A percentile compares a stretch with the other conserved stretches of the same genome.
These are phyloP conservation scores for Starmerella davenportii DNA, from an alignment of 805 yeast genomes.

Conservation along the genomic window DNA sequence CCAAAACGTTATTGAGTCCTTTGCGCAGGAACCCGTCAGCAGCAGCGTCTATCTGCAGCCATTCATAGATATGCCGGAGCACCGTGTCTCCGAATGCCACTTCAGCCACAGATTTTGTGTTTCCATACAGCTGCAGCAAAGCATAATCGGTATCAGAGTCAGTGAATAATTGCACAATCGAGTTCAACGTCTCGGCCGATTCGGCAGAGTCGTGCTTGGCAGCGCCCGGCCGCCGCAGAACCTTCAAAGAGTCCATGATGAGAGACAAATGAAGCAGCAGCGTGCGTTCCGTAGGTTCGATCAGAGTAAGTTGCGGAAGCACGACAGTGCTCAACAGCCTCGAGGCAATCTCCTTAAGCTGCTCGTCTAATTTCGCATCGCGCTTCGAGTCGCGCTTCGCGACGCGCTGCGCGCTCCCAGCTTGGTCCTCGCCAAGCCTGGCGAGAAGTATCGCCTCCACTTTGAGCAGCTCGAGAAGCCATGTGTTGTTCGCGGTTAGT, in stretches of 20 bases:
- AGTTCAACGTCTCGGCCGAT: too few relatives aligned
- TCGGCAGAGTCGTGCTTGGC: too few relatives aligned
- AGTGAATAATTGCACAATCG: slow-evolving; percentile 23
- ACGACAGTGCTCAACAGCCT: slow-evolving; percentile 43
- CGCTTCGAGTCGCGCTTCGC: slow-evolving; percentile 14
- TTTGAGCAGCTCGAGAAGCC: slow-evolving; percentile 4
- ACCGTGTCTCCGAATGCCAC: slow-evolving; percentile 58
- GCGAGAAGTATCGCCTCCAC: slow-evolving; percentile 13
- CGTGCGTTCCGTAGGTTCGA: slow-evolving; percentile 3
- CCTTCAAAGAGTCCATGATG: too few relatives aligned
- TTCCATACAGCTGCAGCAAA: slow-evolving; percentile 34
- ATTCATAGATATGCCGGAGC: slow-evolving; percentile 48
- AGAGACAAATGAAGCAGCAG: slow-evolving; percentile 8
- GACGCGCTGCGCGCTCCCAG: slow-evolving; percentile 4
- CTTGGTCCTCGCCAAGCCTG: slow-evolving; percentile 6
- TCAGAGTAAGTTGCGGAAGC: slow-evolving; percentile 21
- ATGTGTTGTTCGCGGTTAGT: too few relatives aligned
- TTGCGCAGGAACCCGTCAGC: slow-evolving; percentile 47
- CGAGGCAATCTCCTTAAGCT: too few relatives aligned
- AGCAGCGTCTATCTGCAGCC: slow-evolving; percentile 36
- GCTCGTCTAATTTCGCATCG: too few relatives aligned
- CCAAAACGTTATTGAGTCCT: slow-evolving; percentile 49
- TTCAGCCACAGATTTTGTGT: slow-evolving; percentile 41
- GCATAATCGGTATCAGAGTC: slow-evolving; percentile 45
- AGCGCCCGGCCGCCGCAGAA: too few relatives aligned